Base-by-base conservation (phyloP, 2,329 filamentous ascomycete genomes). In the Aphanocladium album region DNA sequence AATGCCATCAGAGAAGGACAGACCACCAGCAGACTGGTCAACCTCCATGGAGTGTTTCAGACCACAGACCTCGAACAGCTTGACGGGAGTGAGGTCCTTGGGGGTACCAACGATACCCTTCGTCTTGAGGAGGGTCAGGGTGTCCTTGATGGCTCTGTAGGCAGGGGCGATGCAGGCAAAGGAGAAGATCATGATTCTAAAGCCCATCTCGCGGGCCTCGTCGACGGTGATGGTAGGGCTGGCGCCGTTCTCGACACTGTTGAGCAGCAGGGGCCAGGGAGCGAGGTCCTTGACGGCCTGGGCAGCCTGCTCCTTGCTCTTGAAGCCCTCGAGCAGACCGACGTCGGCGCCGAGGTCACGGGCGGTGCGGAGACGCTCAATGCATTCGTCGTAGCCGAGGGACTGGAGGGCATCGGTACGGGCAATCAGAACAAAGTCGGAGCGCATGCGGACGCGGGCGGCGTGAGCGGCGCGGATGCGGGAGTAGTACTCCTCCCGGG, bases 361-460 rank as follows among this genome's bases (percentile, higher is more conserved):
- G 0, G 85, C 85, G 3, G 72, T 74, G 61, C 73, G 74, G 27
- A 88, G 70, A 1, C 84, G 74, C 6, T 67, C 67, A 19, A 86
- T 71, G 6, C 83, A 81, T 66, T 82, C 83, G 8, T 84, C 82
- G 64, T 83, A 88, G 0, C 84, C 85, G 8, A 79, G 74, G 0
- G 76, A 73, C 62, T 85, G 82, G 6, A 86, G 72, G 1, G 85
- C 83, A 65, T 88, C 86, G 0, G 85, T 88, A 11, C 86, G 79
- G 0, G 85, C 85, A 62, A 89, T 88, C 59, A 89, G 78, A 17
- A 89, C 79, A 54, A 89, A 85, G 64, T 88, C 85, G 17, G 77
- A 77, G 12, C 75, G 74, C 33, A 80, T 68, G 19, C 75, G 72
- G 16, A 78, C 71, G 5, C 83, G 75, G 1, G 84, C 82, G 4